A percentile compares a stretch with the other conserved stretches of the same genome.
Conservation (phyloP, 768 basidiomycete species). For the Hysterangium stoloniferum region DNA sequence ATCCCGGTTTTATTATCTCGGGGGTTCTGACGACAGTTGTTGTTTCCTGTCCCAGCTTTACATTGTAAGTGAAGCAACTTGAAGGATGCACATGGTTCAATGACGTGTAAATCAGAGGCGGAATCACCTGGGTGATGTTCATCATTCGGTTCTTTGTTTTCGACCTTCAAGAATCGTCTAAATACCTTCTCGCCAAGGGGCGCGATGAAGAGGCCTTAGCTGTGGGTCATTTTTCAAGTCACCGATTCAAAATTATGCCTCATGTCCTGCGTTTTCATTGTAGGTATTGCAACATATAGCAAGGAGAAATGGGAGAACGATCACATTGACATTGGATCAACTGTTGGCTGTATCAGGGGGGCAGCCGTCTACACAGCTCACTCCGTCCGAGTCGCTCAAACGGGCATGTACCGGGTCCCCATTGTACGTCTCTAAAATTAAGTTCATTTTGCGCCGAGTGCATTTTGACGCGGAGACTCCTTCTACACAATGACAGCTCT, state of each 20-base stretch:
- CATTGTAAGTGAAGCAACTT: conserved; percentile 26
- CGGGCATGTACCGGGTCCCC: conserved; percentile 32
- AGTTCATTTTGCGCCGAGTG: neutral
- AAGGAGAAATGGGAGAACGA: conserved; percentile 35
- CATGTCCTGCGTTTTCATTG: neutral
- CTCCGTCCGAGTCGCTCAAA: conserved; percentile 23
- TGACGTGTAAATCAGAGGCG: conserved; percentile 27
- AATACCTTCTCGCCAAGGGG: conserved; percentile 49
- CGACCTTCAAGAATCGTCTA: conserved; percentile 52
- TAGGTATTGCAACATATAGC: conserved; percentile 44
- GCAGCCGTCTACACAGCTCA: conserved; percentile 12
- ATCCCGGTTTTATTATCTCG: neutral
- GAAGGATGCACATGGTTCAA: conserved; percentile 1
- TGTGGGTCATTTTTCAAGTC: conserved; percentile 19
- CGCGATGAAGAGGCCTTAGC: conserved; percentile 47
- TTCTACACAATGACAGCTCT: too few species aligned
- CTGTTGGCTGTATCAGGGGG: conserved; percentile 26
- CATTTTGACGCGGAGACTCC: too few species aligned
- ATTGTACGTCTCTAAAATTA: conserved; percentile 25
- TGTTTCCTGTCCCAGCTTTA: conserved; percentile 27
- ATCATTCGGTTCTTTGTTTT: conserved; percentile 49
- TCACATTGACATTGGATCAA: conserved; percentile 38
- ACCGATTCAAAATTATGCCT: neutral
- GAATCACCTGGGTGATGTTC: conserved; percentile 44
- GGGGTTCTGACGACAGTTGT: neutral